Conservation (phyloP, 1,139 yeast genomes). For the Geotrichum cucujoidarum region DNA sequence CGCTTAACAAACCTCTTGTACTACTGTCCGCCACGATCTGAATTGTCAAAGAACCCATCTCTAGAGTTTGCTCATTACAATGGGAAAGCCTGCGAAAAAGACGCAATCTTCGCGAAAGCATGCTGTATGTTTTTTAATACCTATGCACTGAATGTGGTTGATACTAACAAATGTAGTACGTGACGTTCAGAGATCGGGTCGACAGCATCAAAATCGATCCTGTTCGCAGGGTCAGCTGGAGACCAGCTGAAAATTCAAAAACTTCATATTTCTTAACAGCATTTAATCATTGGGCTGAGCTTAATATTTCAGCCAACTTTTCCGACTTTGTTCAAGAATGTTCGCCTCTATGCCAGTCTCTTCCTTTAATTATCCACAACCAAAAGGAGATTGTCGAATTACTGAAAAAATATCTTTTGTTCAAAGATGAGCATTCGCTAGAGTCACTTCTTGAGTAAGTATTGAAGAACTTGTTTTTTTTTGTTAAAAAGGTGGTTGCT, state of each 20-base stretch:
- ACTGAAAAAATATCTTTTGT: constrained; percentile 47
- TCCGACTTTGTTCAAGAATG: constrained; percentile 57
- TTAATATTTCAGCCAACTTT: constrained; percentile 72
- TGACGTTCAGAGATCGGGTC: constrained; percentile 76
- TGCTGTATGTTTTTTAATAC: constrained; percentile 14
- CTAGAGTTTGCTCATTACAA: neutral
- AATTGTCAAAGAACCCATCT: no score
- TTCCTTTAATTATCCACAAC: constrained; percentile 78
- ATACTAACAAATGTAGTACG: constrained; percentile 36
- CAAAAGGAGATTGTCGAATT: constrained; percentile 55
- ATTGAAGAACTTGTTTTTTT: no score
- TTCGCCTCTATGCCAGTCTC: constrained; percentile 54
- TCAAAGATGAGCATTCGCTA: constrained; percentile 63
- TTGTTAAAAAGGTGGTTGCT: neutral
- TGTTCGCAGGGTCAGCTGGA: constrained; percentile 53
- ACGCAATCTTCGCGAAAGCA: constrained; percentile 21
- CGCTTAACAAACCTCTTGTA: neutral
- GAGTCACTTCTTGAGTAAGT: constrained; percentile 71
- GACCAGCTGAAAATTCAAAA: constrained; percentile 53
- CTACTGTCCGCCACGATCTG: neutral
- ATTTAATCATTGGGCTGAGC: constrained; percentile 81
- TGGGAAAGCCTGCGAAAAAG: constrained; percentile 12
- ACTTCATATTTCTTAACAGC: constrained; percentile 76
- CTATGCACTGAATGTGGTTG: neutral
- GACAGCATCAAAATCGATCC: constrained; percentile 87